These are phyloP conservation scores for Falciphora oryzae DNA, from an alignment of 2,329 filamentous ascomycete species.

Conservation along the genomic window DNA sequence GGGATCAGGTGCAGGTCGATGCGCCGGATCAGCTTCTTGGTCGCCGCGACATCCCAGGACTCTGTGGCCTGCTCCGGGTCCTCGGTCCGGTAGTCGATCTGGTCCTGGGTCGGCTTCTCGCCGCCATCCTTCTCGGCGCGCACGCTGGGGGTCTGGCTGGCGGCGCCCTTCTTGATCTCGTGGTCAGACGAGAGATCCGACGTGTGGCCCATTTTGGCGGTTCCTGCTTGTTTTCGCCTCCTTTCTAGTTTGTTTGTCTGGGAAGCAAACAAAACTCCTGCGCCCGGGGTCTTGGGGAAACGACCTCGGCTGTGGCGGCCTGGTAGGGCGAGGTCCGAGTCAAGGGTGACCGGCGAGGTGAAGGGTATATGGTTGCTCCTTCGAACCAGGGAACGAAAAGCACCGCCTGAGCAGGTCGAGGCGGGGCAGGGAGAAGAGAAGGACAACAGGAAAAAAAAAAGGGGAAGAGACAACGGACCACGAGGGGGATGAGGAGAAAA, in stretches of 20 bases:
- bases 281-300: neutral
- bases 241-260: neutral
- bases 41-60: conserved; percentile 3
- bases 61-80: conserved; percentile 2
- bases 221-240: neutral
- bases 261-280: neutral
- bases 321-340: neutral
- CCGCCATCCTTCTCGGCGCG: neutral
- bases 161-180: conserved; percentile 5
- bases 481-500: neutral
- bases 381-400: neutral
- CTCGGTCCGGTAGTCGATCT: conserved; percentile 5
- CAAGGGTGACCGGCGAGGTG: neutral
- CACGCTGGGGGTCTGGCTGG: conserved; percentile 5
- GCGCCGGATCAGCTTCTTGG: conserved; percentile 10
- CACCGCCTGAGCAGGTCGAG: no score
- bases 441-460: neutral
- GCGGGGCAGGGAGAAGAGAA: neutral
- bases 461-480: neutral
- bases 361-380: neutral
- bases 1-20: conserved; percentile 12
- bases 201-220: conserved; percentile 5
- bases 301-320: no score
- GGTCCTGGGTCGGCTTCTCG: conserved; percentile 8
- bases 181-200: conserved; percentile 7